phyloP scores from a whole-genome alignment of 495 filamentous ascomycete species.

The Talaromyces trachyspermus region DNA sequence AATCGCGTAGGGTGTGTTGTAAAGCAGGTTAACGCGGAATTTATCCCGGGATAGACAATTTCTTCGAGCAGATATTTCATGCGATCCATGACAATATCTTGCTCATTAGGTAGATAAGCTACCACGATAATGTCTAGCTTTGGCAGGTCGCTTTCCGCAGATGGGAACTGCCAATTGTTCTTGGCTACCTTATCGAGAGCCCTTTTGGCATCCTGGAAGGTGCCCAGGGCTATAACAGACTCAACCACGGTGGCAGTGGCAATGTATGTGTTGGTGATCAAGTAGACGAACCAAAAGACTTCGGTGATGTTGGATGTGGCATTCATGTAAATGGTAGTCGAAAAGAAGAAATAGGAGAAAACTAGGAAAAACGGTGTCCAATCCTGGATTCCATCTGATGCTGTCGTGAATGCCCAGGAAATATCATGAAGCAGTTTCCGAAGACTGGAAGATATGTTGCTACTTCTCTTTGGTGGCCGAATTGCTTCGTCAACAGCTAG shows the following conservation, averaged over 20 bases:
- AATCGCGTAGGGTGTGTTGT: slow-evolving; percentile 32
- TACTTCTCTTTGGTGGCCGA: not conserved
- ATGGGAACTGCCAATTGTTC: slow-evolving; percentile 28
- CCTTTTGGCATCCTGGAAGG: slow-evolving; percentile 21
- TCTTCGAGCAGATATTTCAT: slow-evolving; percentile 27
- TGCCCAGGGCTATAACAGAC: slow-evolving; percentile 25
- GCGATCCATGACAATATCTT: slow-evolving; percentile 35
- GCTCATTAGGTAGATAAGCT: slow-evolving; percentile 35
- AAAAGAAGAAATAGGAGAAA: slow-evolving; percentile 28
- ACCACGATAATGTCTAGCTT: slow-evolving; percentile 33
- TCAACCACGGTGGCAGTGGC: slow-evolving; percentile 27
- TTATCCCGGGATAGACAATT: slow-evolving; percentile 30
- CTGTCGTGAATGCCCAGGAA: slow-evolving; percentile 4
- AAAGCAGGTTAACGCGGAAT: slow-evolving; percentile 30
- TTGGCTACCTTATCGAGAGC: slow-evolving; percentile 20
- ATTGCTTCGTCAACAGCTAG: not conserved
- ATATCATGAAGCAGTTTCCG: slow-evolving; percentile 6
- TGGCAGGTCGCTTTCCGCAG: slow-evolving; percentile 22
- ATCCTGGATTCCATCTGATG: slow-evolving; percentile 18
- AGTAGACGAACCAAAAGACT: slow-evolving; percentile 29
- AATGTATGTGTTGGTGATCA: slow-evolving; percentile 30
- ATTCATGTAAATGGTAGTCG: slow-evolving; percentile 27
- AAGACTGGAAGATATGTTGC: slow-evolving; percentile 6
- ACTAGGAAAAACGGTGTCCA: slow-evolving; percentile 32
- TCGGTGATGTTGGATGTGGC: slow-evolving; percentile 19